Base-by-base conservation (phyloP, 2,329 filamentous ascomycete genomes). In the Neospermospora avenae region DNA sequence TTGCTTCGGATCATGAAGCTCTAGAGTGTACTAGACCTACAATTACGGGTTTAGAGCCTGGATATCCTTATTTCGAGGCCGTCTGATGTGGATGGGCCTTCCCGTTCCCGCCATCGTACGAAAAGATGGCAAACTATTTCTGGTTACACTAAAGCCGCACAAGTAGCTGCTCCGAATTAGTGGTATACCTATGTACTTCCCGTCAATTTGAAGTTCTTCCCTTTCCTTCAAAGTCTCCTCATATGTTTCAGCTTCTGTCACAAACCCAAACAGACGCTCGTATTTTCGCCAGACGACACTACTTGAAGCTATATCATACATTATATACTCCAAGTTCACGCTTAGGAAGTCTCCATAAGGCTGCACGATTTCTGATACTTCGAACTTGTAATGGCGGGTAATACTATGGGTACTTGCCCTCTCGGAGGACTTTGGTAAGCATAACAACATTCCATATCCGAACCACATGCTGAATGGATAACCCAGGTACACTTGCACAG, bases 401-500 rank as follows among this genome's bases (percentile, higher is more conserved):
- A 49, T 18, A 41, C 20, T 5, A 57, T 39, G 44, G 55, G 55
- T 4, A 39, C 55, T 34, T 57, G 42, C 28, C 55, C 55, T 3
- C 20, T 57, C 14, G 55, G 55, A 14, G 55, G 55, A 41, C 44
- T 28, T 11, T 49, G 55, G 55, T 53, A 39, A 2, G 49, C n/a
- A n/a, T 34, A 8, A 25, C 4, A 16, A 7, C 34, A 53, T 5
- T 39, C 16, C 10, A 11, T 13, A 41, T 11, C 6, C 34, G 16
- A 35, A 4, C 16, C 11, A 16, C n/a, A 24, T 53, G 25, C 34
- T 53, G 1, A 53, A 24, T 3, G 6, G 5, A 13, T 8, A 1
- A 3, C n/a, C 2, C n/a, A 63, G 58, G 61, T 65, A 63, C 42
- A 61, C 58, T n/a, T 65, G 62, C 25, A 57, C 52, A 37, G 53